Base-by-base conservation (phyloP, 306 rosid genomes). In the apple (Malus domestica) region DNA sequence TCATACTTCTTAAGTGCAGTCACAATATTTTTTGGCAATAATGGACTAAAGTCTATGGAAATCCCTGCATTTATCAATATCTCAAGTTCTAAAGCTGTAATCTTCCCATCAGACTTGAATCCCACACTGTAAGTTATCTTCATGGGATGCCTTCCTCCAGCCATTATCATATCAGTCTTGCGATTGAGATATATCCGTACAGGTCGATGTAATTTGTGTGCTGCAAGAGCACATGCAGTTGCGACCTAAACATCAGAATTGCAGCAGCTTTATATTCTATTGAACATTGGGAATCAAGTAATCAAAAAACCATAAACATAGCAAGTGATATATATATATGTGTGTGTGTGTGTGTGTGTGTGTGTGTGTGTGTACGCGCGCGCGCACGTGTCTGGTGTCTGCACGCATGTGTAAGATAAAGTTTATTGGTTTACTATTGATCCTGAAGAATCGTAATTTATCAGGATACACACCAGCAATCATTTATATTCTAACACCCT, bases 81-180 rank as follows among this genome's bases (percentile, higher is more conserved):
- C 42, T 86, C 77, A 77, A 95, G 90, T 25, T 95, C 76, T 72
- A 92, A 74, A 70, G 92, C 96, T 42, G 97, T 95, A 69, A 95
- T 87, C 84, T 92, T 95, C 68, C 98, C 98, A 69, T 84, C 84
- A 63, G 86, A 84, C 86, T 85, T 95, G 80, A 95, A 95, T 75
- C 98, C 96, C 42, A 90, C 97, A 73, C 75, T 86, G 76, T 92
- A 95, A 49, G 86, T 92, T 78, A 95, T 86, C 83, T 90, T 92
- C 95, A 95, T 86, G 45, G 98, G 96, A 87, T 95, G 98, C 83
- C 98, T 86, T 80, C 98, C 98, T 80, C 97, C 98, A 22, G 96
- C 90, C 90, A 90, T 86, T 82, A 92, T 84, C 97, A 92, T 92
- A 78, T 95, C 98, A 19, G 92, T 86, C 88, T 90, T 92, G 62